These are phyloP conservation scores for Nothophytophthora sp. DNA, from an alignment of 352 stramenopile genomes.

Conservation along the genomic window DNA sequence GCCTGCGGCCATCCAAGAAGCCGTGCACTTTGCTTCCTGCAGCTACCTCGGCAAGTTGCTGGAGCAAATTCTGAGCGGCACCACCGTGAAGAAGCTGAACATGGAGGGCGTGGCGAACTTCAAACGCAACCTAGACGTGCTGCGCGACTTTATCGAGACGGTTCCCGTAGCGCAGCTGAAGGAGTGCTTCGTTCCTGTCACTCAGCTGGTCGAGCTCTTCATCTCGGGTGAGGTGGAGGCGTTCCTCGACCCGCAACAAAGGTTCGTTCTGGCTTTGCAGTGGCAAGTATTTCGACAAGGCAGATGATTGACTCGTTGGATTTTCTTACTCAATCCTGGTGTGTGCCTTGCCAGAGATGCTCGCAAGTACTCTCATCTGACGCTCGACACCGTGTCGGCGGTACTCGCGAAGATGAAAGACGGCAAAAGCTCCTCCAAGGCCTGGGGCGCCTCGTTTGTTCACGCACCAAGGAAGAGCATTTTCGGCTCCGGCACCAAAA, in stretches of 20 bases:
- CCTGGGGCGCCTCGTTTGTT: conserved; percentile 46
- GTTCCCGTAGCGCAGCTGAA: conserved; percentile 61
- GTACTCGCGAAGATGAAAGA: conserved; percentile 81
- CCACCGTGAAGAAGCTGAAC: conserved; percentile 67
- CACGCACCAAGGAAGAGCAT: conserved; percentile 47
- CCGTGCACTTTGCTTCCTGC: conserved; percentile 76
- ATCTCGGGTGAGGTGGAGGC: conserved; percentile 57
- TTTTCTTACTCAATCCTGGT: conserved; percentile 1
- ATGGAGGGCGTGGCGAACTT: conserved; percentile 75
- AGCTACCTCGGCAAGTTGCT: conserved; percentile 80
- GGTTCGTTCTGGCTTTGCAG: conserved; percentile 22
- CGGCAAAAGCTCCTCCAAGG: conserved; percentile 47
- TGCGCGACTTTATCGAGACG: conserved; percentile 64
- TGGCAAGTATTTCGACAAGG: background rate
- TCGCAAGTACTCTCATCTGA: conserved; percentile 71
- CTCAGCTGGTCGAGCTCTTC: conserved; percentile 69
- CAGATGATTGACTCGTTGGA: background rate
- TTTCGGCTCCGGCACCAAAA: conserved; percentile 54
- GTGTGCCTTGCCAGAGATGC: conserved; percentile 29
- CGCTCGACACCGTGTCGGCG: conserved; percentile 58
- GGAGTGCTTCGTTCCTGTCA: conserved; percentile 67
- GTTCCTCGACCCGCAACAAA: conserved; percentile 64
- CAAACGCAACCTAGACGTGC: conserved; percentile 73
- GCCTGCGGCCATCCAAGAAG: conserved; percentile 56
- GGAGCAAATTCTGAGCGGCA: conserved; percentile 64